Evolutionary conservation across 331 rosid species (phyloP).

Genomic region (Phaseolus coccineus): DNA sequence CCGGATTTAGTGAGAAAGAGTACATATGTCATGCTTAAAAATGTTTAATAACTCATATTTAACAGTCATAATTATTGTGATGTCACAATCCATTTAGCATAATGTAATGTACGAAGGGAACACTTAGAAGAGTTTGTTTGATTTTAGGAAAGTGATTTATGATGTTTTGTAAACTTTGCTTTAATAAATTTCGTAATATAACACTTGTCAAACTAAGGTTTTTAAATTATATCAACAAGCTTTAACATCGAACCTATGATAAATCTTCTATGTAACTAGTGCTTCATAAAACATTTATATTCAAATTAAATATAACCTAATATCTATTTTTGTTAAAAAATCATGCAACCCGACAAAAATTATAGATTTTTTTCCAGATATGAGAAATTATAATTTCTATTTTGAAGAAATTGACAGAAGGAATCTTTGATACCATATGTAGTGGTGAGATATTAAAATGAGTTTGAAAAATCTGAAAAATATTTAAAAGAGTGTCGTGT

Average conservation of each 20-base stretch:
- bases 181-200: not conserved
- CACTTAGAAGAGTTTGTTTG: not conserved
- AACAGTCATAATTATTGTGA: not conserved
- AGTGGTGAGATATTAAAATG: not conserved
- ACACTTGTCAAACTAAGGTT: not conserved
- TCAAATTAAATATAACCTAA: not conserved
- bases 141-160: not conserved
- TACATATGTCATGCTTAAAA: not conserved
- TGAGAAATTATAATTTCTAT: no score
- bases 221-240: not conserved
- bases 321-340: not conserved
- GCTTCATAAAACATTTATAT: not conserved
- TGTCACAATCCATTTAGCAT: not conserved
- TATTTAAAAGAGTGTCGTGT: not conserved
- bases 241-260: not conserved
- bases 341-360: no score
- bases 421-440: not conserved
- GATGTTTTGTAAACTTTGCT: not conserved
- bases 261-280: not conserved
- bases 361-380: no score
- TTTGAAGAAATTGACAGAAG: not conserved
- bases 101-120: not conserved
- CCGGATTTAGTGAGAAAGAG: not conserved
- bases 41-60: not conserved
- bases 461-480: slow-evolving; percentile 15